Percentiles rank a stretch among this genome's conserved stretches.
Conservation (phyloP, 179 eudicot species). For the Dionaea muscipula region DNA sequence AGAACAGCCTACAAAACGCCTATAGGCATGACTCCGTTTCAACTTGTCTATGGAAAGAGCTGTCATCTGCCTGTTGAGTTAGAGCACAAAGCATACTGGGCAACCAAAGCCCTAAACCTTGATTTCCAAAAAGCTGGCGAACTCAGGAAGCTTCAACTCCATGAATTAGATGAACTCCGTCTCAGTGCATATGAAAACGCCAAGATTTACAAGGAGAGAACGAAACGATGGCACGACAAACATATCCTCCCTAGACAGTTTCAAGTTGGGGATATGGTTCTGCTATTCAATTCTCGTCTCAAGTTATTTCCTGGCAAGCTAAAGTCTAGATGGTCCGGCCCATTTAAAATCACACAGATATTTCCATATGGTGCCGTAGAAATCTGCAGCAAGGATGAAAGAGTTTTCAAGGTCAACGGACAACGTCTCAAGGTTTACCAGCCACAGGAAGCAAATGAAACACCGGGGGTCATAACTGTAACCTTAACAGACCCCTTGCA, state of each 20-base stretch:
- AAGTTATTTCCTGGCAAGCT: background rate
- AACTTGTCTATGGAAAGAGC: background rate
- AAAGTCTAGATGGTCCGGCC: slow-evolving; percentile 6
- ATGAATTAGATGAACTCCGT: background rate
- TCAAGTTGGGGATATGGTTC: background rate
- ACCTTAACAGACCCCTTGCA: background rate
- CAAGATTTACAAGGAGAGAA: background rate
- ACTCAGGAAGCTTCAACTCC: background rate
- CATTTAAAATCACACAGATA: background rate
- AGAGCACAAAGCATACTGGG: slow-evolving; percentile 4
- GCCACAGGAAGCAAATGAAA: background rate
- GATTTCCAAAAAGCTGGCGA: background rate
- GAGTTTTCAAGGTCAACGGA: background rate
- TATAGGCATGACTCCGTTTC: background rate
- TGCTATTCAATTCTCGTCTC: slow-evolving; percentile 2
- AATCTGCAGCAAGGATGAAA: background rate
- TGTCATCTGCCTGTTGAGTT: slow-evolving; percentile 5
- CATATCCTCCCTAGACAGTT: background rate
- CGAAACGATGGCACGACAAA: slow-evolving; percentile 5
- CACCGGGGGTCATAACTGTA: background rate
- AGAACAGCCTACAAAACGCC: background rate
- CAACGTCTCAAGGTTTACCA: slow-evolving; percentile 1
- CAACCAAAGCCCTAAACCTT: background rate
- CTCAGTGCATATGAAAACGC: background rate
- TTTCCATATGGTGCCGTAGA: background rate